Percentiles rank a stretch among this genome's conserved stretches.
phyloP scores from a whole-genome alignment of 2,329 filamentous ascomycete genomes.

The Cercospora sesami region DNA sequence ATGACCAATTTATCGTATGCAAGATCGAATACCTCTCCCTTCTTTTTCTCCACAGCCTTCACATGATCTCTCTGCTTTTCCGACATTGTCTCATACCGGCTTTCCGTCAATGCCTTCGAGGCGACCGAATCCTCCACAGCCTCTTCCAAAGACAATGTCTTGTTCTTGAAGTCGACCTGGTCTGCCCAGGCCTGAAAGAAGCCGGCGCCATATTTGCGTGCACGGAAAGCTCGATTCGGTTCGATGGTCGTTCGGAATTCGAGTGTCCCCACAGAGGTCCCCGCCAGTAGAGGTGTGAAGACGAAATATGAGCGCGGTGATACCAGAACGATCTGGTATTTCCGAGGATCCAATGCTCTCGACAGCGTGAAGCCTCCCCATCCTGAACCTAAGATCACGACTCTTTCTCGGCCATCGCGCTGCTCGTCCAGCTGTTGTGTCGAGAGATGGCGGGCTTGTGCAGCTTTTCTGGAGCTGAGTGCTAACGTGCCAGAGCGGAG shows the following conservation, averaged over 20 bases:
- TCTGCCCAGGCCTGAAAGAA: slow-evolving; percentile 87
- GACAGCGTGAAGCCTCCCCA: slow-evolving; percentile 71
- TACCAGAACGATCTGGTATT: slow-evolving; percentile 72
- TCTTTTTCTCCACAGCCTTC: slow-evolving; percentile 37
- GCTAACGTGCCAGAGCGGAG: not conserved
- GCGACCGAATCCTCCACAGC: slow-evolving; percentile 59
- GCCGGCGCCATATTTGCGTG: slow-evolving; percentile 60
- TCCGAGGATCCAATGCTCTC: slow-evolving; percentile 66
- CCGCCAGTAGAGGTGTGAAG: slow-evolving; percentile 81
- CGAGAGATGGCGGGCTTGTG: slow-evolving; percentile 27
- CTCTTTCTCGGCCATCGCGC: slow-evolving; percentile 51
- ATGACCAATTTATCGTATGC: slow-evolving; percentile 82
- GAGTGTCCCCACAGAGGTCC: slow-evolving; percentile 80
- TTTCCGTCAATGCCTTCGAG: slow-evolving; percentile 51
- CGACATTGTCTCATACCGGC: slow-evolving; percentile 13
- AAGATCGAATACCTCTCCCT: slow-evolving; percentile 68
- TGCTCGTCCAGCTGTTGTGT: slow-evolving; percentile 32
- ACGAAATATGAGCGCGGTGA: slow-evolving; percentile 89
- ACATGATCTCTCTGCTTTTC: slow-evolving; percentile 53
- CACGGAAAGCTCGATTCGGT: slow-evolving; percentile 68
- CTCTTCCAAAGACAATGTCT: slow-evolving; percentile 72
- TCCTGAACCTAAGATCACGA: slow-evolving; percentile 71
- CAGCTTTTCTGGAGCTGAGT: not conserved
- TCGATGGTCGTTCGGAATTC: slow-evolving; percentile 85
- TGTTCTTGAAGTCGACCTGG: slow-evolving; percentile 72